A percentile compares a stretch with the other conserved stretches of the same genome.
These are phyloP conservation scores for Stephania yunnanensis DNA, from an alignment of 164 flowering plant species.

Conservation along the genomic window DNA sequence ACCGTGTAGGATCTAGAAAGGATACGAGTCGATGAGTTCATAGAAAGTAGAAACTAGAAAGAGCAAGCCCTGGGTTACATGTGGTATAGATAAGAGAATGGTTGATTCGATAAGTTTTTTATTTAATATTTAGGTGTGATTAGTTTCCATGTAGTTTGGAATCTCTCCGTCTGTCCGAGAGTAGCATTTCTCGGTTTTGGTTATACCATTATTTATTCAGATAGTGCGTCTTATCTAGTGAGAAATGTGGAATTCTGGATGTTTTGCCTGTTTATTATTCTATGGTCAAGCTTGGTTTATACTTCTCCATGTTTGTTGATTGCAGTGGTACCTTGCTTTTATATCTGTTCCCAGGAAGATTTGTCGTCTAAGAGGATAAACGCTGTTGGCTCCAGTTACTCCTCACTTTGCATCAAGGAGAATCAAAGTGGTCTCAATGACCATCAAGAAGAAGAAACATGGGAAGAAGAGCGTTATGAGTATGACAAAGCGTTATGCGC, in stretches of 20 bases:
- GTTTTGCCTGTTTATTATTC: not conserved
- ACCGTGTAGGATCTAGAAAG: too few species aligned
- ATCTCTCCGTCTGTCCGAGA: not conserved
- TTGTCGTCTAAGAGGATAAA: slow-evolving; percentile 23
- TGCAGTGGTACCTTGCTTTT: slow-evolving; percentile 94
- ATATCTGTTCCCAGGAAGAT: slow-evolving; percentile 54
- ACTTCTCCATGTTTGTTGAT: slow-evolving; percentile 16
- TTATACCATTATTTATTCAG: not conserved
- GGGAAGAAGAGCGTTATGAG: slow-evolving; percentile 80
- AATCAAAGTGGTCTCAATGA: slow-evolving; percentile 28
- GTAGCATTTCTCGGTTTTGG: not conserved
- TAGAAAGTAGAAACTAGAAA: too few species aligned
- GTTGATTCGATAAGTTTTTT: not conserved
- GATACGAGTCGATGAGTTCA: too few species aligned
- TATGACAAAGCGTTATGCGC: slow-evolving; percentile 74
- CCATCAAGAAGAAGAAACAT: slow-evolving; percentile 42
- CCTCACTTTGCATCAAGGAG: slow-evolving; percentile 42
- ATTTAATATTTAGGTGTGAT: not conserved
- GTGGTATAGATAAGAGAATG: not conserved
- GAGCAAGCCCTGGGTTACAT: too few species aligned
- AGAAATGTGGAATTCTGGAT: not conserved
- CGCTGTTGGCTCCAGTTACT: slow-evolving; percentile 30
- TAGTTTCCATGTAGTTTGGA: not conserved
- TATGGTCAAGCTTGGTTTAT: slow-evolving; percentile 7
- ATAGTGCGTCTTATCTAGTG: not conserved